Evolutionary conservation across 2,329 filamentous ascomycete species (phyloP).

Genomic region (Alternaria longipes): DNA sequence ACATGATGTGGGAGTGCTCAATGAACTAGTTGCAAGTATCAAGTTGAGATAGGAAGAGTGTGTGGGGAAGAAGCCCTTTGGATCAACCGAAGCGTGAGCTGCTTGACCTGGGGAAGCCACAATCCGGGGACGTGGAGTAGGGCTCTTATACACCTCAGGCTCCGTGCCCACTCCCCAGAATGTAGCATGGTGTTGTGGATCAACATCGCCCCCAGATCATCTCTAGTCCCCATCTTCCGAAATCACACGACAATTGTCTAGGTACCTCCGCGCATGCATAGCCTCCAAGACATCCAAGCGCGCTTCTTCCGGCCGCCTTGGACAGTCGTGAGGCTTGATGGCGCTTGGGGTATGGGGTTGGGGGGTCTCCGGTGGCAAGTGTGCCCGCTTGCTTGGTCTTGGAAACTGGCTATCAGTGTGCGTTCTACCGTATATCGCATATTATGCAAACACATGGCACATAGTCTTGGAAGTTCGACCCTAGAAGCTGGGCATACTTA

Average conservation of each 20-base stretch:
- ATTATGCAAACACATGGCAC: conserved; percentile 23
- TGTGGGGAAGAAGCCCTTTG: conserved; percentile 22
- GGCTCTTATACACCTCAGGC: conserved; percentile 32
- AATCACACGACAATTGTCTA: conserved; percentile 19
- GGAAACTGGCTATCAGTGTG: conserved; percentile 6
- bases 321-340: conserved; percentile 24
- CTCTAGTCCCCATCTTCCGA: conserved; percentile 22
- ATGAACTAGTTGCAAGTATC: not conserved
- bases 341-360: conserved; percentile 10
- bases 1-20: conserved; percentile 18
- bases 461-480: conserved; percentile 15
- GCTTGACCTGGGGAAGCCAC: conserved; percentile 37
- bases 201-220: conserved; percentile 8
- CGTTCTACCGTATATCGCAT: conserved; percentile 2
- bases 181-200: not conserved
- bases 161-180: not conserved
- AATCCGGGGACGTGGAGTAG: conserved; percentile 29
- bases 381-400: conserved; percentile 13
- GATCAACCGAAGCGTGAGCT: conserved; percentile 29
- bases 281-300: conserved; percentile 34
- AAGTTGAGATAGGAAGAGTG: conserved; percentile 7
- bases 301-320: conserved; percentile 37
- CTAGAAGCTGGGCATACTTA: conserved; percentile 27
- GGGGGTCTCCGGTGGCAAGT: conserved; percentile 24
- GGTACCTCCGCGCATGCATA: conserved; percentile 24